Conservation (phyloP, 129 eudicot species). For the Artemisia tridentata region DNA sequence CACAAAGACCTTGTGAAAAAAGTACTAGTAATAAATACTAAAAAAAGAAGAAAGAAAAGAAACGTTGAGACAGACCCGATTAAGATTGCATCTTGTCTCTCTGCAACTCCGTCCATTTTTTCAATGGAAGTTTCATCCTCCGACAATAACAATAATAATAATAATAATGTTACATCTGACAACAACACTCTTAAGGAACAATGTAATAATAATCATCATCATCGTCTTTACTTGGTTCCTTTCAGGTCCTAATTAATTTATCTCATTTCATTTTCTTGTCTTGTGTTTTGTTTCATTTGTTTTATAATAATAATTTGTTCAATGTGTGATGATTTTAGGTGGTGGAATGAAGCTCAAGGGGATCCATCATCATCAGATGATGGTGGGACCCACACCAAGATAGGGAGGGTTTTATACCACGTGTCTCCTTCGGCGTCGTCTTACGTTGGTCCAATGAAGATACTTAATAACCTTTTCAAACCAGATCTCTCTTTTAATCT, state of each 20-base stretch:
- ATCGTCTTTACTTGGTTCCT: slow-evolving; percentile 77
- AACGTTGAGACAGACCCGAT: slow-evolving; percentile 2
- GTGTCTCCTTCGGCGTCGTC: slow-evolving; percentile 53
- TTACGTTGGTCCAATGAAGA: slow-evolving; percentile 85
- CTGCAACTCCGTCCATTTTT: slow-evolving; percentile 48
- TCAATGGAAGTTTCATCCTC: slow-evolving; percentile 36
- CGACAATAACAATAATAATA: background rate
- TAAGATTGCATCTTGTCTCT: slow-evolving; percentile 7
- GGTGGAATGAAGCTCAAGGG: slow-evolving; percentile 93
- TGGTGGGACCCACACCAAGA: slow-evolving; percentile 4
- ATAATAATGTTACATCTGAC: background rate
- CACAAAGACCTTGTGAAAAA: no score
- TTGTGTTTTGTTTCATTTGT: background rate
- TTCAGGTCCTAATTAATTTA: slow-evolving; percentile 42
- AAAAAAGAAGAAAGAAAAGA: background rate
- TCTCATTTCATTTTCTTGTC: background rate
- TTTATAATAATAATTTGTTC: background rate
- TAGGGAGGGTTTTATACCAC: slow-evolving; percentile 55
- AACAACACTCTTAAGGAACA: slow-evolving; percentile 25
- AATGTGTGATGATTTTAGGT: slow-evolving; percentile 42
- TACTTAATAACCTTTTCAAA: slow-evolving; percentile 75
- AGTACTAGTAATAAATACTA: no score
- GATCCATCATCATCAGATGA: slow-evolving; percentile 28
- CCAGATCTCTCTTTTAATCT: slow-evolving; percentile 81
- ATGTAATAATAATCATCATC: slow-evolving; percentile 29